A percentile compares a stretch with the other conserved stretches of the same genome.
These are phyloP conservation scores for Sclerotinia nivalis DNA, from an alignment of 2,329 filamentous ascomycete species.

Conservation along the genomic window DNA sequence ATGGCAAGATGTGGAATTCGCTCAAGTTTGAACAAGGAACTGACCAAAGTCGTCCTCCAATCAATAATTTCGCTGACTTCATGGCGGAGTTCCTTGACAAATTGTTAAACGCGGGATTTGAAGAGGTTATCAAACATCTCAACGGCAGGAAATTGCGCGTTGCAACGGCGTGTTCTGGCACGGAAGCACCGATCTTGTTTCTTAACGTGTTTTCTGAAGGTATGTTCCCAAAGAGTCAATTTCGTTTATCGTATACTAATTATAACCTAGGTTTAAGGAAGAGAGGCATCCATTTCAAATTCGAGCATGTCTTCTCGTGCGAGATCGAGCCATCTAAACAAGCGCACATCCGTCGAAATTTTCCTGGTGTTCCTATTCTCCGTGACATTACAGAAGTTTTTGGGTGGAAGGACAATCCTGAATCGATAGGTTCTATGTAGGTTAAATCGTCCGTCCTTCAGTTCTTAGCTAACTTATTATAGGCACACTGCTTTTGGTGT, in stretches of 20 bases:
- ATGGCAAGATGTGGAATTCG: background rate
- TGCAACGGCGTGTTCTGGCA: slow-evolving; percentile 77
- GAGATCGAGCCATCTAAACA: slow-evolving; percentile 67
- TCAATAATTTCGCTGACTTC: background rate
- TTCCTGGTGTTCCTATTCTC: slow-evolving; percentile 54
- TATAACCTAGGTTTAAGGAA: slow-evolving; percentile 7
- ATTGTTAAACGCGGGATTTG: background rate
- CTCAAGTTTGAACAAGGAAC: background rate
- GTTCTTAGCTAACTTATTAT: slow-evolving; percentile 24
- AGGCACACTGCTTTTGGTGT: slow-evolving; percentile 69
- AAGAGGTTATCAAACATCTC: slow-evolving; percentile 29
- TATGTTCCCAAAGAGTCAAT: slow-evolving; percentile 32
- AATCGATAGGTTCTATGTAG: background rate
- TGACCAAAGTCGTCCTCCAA: background rate
- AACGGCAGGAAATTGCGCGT: slow-evolving; percentile 50
- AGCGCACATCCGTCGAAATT: slow-evolving; percentile 63
- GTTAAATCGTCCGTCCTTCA: background rate
- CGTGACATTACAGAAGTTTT: slow-evolving; percentile 60
- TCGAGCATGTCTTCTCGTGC: slow-evolving; percentile 60
- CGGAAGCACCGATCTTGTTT: slow-evolving; percentile 71
- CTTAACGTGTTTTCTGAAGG: slow-evolving; percentile 57
- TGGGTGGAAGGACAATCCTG: background rate
- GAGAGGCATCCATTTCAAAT: slow-evolving; percentile 17
- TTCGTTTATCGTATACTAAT: slow-evolving; percentile 20
- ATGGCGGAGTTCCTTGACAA: background rate